Conservation (phyloP, 1,284 basidiomycete species). For the Apiotrichum gamsii region DNA sequence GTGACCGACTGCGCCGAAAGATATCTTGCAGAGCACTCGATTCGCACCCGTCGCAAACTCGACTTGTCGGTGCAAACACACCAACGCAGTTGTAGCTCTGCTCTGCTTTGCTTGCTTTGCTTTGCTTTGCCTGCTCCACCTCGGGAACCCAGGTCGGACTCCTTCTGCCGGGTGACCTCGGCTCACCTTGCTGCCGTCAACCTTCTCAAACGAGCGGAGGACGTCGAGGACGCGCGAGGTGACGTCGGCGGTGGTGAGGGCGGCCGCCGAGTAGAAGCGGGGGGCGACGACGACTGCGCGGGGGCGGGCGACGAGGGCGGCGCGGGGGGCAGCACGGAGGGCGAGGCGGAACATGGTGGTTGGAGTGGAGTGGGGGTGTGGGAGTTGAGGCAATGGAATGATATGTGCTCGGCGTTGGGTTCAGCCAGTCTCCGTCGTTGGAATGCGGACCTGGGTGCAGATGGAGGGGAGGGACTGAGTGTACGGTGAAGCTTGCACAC, state of each 20-base stretch:
- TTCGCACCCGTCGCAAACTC: neutral
- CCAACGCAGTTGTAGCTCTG: neutral
- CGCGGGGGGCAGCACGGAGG: slow-evolving; percentile 20
- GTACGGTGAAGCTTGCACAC: too few species aligned
- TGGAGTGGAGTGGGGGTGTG: neutral
- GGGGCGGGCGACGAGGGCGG: slow-evolving; percentile 8
- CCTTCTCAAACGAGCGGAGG: slow-evolving; percentile 92
- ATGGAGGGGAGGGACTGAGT: too few species aligned
- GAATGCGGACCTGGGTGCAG: too few species aligned
- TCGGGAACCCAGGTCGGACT: too few species aligned
- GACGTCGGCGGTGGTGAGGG: slow-evolving; percentile 70
- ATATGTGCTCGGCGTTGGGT: too few species aligned
- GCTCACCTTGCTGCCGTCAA: slow-evolving; percentile 74
- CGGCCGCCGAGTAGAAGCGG: slow-evolving; percentile 65
- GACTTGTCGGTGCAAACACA: neutral
- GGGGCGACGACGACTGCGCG: slow-evolving; percentile 7
- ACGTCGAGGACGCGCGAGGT: slow-evolving; percentile 78
- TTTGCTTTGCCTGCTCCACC: slow-evolving; percentile 1
- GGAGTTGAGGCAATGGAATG: slow-evolving; percentile 1
- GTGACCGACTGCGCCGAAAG: too few species aligned
- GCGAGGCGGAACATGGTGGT: slow-evolving; percentile 35
- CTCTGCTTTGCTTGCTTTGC: too few species aligned
- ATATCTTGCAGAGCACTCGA: neutral
- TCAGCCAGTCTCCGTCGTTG: too few species aligned
- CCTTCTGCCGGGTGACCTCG: too few species aligned